Evolutionary conservation across 2,329 filamentous ascomycete genomes (phyloP), one percentile per base, ranked within the genome.

Genomic region (Hypoxylon sp.): DNA sequence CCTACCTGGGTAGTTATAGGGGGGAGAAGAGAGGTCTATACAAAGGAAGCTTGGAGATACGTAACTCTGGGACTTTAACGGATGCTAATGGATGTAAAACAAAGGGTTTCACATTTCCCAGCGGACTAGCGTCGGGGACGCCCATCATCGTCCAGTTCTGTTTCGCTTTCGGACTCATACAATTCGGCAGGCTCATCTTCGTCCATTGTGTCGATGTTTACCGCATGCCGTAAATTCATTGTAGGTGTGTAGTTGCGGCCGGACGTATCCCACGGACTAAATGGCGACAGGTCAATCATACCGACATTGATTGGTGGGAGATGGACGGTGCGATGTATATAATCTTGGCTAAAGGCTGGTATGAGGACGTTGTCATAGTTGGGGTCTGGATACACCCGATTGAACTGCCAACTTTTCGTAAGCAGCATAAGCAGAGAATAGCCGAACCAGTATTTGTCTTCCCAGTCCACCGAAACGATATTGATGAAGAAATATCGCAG

Each of bases 391-490:
- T 48, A 7, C 2, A 1, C 1, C 7, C 2, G 3, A 7, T 62
- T 56, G 22, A 16, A 45, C 24, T 64, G 64, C 52, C 49, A 67
- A 18, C 56, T 55, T 16, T 9, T 24, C 0, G 32, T 33, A 2
- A 69, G 54, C 1, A 69, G 16, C 30, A 11, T 40, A 0, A 69
- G 54, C 9, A 69, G 22, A 6, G 53, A 48, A 54, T 40, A 69
- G 2, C 64, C 67, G 44, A 69, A 69, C 58, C 58, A 68, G n/a
- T 68, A 12, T 5, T 26, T n/a, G 24, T 68, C 65, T 1, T 30
- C 7, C 11, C 50, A 28, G 11, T 65, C 65, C 5, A 9, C 3
- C 9, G 1, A 2, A 8, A 2, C 36, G 0, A 2, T 4, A 1
- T 22, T 1, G n/a, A 11, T 38, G 5, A 55, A 65, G 2, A 59